Conservation (phyloP, 129 eudicot species). For the Saposhnikovia divaricata region DNA sequence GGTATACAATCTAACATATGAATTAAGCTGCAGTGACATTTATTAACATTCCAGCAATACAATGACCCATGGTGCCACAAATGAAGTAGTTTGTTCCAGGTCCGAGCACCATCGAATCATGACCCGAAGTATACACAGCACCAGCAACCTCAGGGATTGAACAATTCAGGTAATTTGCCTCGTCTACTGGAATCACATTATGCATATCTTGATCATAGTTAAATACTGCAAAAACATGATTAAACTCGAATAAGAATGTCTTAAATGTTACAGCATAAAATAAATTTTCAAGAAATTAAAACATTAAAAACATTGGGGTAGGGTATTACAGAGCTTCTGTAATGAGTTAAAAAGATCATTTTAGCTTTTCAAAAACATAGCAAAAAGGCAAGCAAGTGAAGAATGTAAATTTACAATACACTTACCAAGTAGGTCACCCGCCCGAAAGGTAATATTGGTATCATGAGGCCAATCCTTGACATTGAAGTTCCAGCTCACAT, state of each 20-base stretch:
- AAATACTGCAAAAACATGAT: slow-evolving; percentile 20
- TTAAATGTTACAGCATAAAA: no score
- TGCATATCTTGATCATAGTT: slow-evolving; percentile 11
- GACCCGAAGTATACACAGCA: slow-evolving; percentile 14
- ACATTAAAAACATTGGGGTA: no score
- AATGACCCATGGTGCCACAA: slow-evolving; percentile 30
- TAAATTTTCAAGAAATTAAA: no score
- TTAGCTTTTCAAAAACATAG: no score
- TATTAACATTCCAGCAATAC: slow-evolving; percentile 25
- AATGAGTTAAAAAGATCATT: no score
- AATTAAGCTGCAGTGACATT: slow-evolving; percentile 17
- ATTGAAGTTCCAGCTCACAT: slow-evolving; percentile 11
- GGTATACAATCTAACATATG: no score
- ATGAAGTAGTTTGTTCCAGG: slow-evolving; percentile 30
- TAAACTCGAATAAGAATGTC: no score
- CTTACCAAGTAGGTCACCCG: slow-evolving; percentile 11
- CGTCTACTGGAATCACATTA: slow-evolving; percentile 25
- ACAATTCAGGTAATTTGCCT: slow-evolving; percentile 15
- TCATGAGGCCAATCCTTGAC: slow-evolving; percentile 8
- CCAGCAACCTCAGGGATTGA: slow-evolving; percentile 6
- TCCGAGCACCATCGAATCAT: slow-evolving; percentile 17
- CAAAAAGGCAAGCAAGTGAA: not conserved
- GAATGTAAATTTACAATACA: not conserved
- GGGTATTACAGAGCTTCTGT: no score
- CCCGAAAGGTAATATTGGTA: not conserved